Evolutionary conservation across 2,329 filamentous ascomycete species (phyloP).

Genomic region (Sporothrix brunneoviolacea): DNA sequence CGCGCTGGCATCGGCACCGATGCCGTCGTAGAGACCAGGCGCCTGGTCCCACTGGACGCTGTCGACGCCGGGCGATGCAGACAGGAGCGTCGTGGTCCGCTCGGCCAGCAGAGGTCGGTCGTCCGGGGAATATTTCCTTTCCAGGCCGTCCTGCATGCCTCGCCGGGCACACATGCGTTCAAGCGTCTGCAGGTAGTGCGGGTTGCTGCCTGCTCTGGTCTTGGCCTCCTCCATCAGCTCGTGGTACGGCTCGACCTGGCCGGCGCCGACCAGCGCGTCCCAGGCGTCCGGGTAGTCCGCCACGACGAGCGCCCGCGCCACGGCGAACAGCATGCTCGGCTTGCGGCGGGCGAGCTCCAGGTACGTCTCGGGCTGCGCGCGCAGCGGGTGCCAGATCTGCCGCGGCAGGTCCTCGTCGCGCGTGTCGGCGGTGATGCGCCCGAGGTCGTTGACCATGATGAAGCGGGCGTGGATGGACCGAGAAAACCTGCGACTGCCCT

Average conservation of each 20-base stretch:
- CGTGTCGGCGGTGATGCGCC: not conserved
- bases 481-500: not conserved
- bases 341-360: conserved; percentile 5
- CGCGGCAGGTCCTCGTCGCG: conserved; percentile 3
- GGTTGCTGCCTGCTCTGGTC: not conserved
- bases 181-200: conserved; percentile 2
- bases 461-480: conserved; percentile 7
- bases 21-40: not conserved
- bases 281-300: conserved; percentile 10
- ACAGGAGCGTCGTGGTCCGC: not conserved
- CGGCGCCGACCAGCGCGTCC: conserved; percentile 1
- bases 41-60: not conserved
- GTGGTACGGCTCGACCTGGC: not conserved
- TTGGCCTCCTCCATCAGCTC: not conserved
- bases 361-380: not conserved
- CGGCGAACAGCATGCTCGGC: conserved; percentile 5
- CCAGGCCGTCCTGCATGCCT: not conserved
- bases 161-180: not conserved
- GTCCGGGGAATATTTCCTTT: not conserved
- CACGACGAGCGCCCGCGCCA: conserved; percentile 12
- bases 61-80: not conserved
- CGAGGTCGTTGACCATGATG: conserved; percentile 10
- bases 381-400: conserved; percentile 17
- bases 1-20: not conserved
- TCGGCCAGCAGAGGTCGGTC: not conserved